These are phyloP conservation scores for Ordospora colligata DNA, from an alignment of 371 early-diverging fungal genomes.

Conservation along the genomic window DNA sequence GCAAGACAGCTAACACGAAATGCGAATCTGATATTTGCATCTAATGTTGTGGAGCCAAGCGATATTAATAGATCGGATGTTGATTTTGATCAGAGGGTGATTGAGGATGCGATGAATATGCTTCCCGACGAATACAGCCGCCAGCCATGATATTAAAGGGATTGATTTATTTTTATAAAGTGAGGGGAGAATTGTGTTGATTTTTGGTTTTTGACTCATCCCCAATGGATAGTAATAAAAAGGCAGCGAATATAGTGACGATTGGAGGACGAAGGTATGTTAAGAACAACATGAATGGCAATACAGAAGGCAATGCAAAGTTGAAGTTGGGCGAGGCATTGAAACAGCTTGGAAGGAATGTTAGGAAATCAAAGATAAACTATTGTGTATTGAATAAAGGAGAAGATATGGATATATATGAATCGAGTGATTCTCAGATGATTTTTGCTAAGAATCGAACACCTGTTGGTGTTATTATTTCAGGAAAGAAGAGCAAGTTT, in stretches of 20 bases:
- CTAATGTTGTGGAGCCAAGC: constrained; percentile 87
- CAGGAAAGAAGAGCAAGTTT: not conserved
- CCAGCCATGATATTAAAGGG: not conserved
- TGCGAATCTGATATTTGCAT: constrained; percentile 84
- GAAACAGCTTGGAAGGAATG: not conserved
- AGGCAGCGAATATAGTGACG: constrained; percentile 1
- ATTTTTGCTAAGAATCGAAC: constrained; percentile 13
- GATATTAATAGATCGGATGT: constrained; percentile 65
- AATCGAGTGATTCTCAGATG: not conserved
- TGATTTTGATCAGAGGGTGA: not conserved
- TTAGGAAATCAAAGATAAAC: constrained; percentile 5
- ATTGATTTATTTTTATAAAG: not conserved
- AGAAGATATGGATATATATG: not conserved
- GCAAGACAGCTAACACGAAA: constrained; percentile 89
- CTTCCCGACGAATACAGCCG: not conserved
- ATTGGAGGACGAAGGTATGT: constrained; percentile 24
- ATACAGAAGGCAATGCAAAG: not conserved
- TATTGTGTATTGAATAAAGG: not conserved
- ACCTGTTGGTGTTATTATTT: constrained; percentile 15
- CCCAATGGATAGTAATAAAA: not conserved
- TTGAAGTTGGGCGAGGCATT: not conserved
- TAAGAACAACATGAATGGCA: not conserved
- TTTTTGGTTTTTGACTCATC: not conserved
- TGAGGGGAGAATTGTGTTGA: not conserved
- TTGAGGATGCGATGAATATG: not conserved